These are phyloP conservation scores for Begonia masoniana DNA, from an alignment of 306 rosid species.

Conservation along the genomic window DNA sequence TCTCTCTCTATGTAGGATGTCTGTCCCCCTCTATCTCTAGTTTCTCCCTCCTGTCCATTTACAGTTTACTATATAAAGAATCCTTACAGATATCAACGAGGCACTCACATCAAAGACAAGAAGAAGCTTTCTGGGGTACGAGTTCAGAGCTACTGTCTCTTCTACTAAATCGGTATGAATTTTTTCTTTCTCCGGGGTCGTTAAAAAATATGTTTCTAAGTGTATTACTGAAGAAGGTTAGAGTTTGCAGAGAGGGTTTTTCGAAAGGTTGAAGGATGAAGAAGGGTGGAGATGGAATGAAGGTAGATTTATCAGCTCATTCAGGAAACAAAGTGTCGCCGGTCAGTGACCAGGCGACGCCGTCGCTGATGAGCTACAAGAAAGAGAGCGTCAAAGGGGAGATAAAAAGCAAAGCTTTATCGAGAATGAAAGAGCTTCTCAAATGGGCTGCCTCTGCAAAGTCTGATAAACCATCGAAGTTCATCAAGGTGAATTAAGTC, in stretches of 20 bases:
- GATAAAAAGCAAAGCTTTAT: slow-evolving; percentile 29
- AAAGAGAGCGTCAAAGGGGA: slow-evolving; percentile 33
- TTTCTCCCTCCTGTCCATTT: no score
- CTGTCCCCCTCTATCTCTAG: no score
- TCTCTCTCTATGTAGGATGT: no score
- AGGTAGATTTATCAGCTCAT: slow-evolving; percentile 29
- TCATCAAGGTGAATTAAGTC: slow-evolving; percentile 37
- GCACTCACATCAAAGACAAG: slow-evolving; percentile 12
- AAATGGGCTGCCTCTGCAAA: slow-evolving; percentile 82
- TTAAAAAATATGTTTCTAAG: no score
- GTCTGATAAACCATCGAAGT: slow-evolving; percentile 57
- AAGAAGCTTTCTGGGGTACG: slow-evolving; percentile 3
- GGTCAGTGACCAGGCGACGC: slow-evolving; percentile 33
- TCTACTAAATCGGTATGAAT: no score
- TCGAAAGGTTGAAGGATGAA: no score
- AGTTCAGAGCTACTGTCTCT: no score
- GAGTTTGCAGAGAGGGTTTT: no score
- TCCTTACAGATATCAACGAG: not conserved
- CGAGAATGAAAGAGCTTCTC: slow-evolving; percentile 81
- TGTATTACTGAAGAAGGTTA: no score
- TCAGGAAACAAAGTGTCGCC: slow-evolving; percentile 68
- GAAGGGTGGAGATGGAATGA: slow-evolving; percentile 27
- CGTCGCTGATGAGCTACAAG: slow-evolving; percentile 7
- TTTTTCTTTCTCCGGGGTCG: no score
- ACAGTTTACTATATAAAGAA: slow-evolving; percentile 8